phyloP scores from a whole-genome alignment of 371 early-diverging fungal genomes.

The Rhizopus delemar region DNA sequence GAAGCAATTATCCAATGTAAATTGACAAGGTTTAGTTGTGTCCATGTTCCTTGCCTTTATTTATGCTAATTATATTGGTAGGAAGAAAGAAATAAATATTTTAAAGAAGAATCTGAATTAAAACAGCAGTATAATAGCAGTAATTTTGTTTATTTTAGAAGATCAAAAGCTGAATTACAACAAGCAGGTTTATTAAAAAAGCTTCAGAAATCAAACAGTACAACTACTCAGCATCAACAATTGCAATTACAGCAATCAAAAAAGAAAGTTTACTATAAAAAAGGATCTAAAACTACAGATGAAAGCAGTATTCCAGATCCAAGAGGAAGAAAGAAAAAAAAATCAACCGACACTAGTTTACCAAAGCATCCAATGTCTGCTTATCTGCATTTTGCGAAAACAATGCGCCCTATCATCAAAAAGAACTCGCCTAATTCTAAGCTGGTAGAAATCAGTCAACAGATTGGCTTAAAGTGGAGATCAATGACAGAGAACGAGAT shows the following conservation, averaged over 20 bases:
- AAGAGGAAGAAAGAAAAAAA: constrained; percentile 63
- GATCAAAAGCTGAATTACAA: constrained; percentile 63
- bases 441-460: constrained; percentile 66
- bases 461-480: constrained; percentile 69
- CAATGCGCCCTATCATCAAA: constrained; percentile 61
- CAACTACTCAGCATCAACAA: constrained; percentile 7
- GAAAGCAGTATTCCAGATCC: constrained; percentile 38
- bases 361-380: constrained; percentile 83
- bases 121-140: constrained; percentile 62
- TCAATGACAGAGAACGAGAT: constrained; percentile 51
- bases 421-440: constrained; percentile 55
- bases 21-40: neutral
- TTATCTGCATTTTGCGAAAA: constrained; percentile 67
- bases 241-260: constrained; percentile 2
- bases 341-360: constrained; percentile 58
- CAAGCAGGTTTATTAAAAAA: constrained; percentile 46
- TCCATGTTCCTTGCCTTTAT: neutral
- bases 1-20: constrained; percentile 45
- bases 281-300: constrained; percentile 26
- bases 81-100: constrained; percentile 41
- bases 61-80: constrained; percentile 11
- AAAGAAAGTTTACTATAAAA: constrained; percentile 5
- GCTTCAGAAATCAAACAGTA: constrained; percentile 11
- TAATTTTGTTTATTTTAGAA: constrained; percentile 63
- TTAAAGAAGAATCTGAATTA: constrained; percentile 49